A percentile compares a stretch with the other conserved stretches of the same genome.
Conservation (phyloP, 768 basidiomycete genomes). For the Suillus americanus region DNA sequence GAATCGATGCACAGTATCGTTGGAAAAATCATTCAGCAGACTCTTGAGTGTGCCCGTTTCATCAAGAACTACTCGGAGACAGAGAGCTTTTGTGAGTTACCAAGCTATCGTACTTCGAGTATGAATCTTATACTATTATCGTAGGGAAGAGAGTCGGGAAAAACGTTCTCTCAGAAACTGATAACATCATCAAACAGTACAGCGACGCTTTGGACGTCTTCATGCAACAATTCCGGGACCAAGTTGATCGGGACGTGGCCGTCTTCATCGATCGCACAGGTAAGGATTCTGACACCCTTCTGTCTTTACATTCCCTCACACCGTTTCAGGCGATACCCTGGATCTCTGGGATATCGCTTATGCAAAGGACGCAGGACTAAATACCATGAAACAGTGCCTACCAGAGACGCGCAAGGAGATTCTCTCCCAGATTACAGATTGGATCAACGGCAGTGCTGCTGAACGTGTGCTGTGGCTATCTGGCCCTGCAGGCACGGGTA, state of each 20-base stretch:
- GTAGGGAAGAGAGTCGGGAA: not conserved
- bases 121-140: not conserved
- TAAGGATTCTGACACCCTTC: not conserved
- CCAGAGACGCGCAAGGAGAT: conserved; percentile 13
- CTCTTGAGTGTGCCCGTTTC: conserved; percentile 28
- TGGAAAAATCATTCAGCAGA: conserved; percentile 16
- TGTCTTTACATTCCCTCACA: not conserved
- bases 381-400: conserved; percentile 11
- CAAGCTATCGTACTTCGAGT: not conserved
- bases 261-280: not conserved
- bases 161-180: not conserved
- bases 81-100: conserved; percentile 17
- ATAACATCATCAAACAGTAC: not conserved
- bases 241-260: not conserved
- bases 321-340: not conserved
- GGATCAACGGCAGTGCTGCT: conserved; percentile 8
- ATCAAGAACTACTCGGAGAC: conserved; percentile 25
- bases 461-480: conserved; percentile 12
- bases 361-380: not conserved
- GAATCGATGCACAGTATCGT: not conserved
- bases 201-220: not conserved
- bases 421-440: conserved; percentile 16
- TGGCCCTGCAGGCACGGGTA: conserved; percentile 25
- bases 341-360: conserved; percentile 1
- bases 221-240: not conserved